A percentile compares a stretch with the other conserved stretches of the same genome.
Evolutionary conservation across 2,329 filamentous ascomycete species (phyloP).

Genomic region (Sporothrix globosa): DNA sequence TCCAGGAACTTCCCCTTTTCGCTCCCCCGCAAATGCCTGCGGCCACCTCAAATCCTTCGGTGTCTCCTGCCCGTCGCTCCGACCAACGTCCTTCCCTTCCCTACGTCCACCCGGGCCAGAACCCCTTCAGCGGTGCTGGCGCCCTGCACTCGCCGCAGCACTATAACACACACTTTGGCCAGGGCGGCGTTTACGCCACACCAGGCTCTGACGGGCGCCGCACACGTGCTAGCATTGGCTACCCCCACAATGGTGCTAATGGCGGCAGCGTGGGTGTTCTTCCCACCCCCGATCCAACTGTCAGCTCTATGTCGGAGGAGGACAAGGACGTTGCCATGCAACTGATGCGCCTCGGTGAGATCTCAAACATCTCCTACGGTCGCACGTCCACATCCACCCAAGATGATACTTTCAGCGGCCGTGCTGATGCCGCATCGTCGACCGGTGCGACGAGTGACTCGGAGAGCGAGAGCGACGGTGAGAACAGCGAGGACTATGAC

Average conservation of each 20-base stretch:
- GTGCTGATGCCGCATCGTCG: constrained; percentile 81
- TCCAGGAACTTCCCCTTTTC: constrained; percentile 90
- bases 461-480: constrained; percentile 73
- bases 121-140: constrained; percentile 76
- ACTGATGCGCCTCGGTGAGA: constrained; percentile 92
- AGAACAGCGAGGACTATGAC: constrained; percentile 59
- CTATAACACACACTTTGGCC: constrained; percentile 61
- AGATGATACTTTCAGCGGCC: constrained; percentile 90
- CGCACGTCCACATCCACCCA: constrained; percentile 90
- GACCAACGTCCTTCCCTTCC: constrained; percentile 73
- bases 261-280: constrained; percentile 64
- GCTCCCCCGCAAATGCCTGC: constrained; percentile 92
- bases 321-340: constrained; percentile 92
- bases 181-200: constrained; percentile 64
- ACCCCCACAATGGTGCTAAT: constrained; percentile 46
- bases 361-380: constrained; percentile 89
- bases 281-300: constrained; percentile 94
- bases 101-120: constrained; percentile 74
- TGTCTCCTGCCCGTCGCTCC: constrained; percentile 84
- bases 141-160: constrained; percentile 83
- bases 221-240: constrained; percentile 65
- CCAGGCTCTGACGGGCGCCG: constrained; percentile 65
- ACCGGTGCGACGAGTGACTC: constrained; percentile 81
- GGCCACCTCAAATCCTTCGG: constrained; percentile 94
- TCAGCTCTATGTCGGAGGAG: constrained; percentile 97